phyloP scores from a whole-genome alignment of 2,329 filamentous ascomycete genomes.

The Colletotrichum truncatum region DNA sequence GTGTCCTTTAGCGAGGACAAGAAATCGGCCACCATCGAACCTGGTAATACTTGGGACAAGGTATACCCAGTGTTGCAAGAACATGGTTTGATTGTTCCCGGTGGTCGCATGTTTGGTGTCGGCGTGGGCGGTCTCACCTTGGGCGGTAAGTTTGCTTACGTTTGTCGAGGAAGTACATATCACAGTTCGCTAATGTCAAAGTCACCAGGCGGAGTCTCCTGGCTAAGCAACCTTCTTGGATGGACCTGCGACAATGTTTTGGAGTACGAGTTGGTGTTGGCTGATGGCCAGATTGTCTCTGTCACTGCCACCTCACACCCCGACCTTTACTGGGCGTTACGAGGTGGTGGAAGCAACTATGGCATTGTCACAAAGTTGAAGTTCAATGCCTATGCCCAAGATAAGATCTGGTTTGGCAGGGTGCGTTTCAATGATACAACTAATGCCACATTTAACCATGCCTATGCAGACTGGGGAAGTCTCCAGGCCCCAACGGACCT shows the following conservation, averaged over 20 bases:
- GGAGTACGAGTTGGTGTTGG: slow-evolving; percentile 50
- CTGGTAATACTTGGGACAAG: slow-evolving; percentile 48
- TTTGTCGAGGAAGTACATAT: background rate
- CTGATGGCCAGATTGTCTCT: slow-evolving; percentile 46
- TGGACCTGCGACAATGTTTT: slow-evolving; percentile 50
- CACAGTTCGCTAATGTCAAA: too few relatives aligned
- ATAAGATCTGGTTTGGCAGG: background rate
- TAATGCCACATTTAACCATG: background rate
- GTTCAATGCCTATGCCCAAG: slow-evolving; percentile 31
- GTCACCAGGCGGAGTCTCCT: slow-evolving; percentile 49
- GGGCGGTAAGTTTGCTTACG: slow-evolving; percentile 35
- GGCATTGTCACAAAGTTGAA: slow-evolving; percentile 42
- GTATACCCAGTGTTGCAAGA: slow-evolving; percentile 47
- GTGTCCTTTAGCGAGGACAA: slow-evolving; percentile 41
- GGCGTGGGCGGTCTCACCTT: slow-evolving; percentile 51
- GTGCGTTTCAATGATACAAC: background rate
- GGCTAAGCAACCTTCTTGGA: slow-evolving; percentile 49
- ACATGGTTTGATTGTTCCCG: slow-evolving; percentile 44
- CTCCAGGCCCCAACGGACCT: background rate
- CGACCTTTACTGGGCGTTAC: slow-evolving; percentile 54
- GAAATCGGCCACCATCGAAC: slow-evolving; percentile 42
- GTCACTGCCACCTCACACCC: slow-evolving; percentile 42
- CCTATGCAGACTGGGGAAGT: background rate
- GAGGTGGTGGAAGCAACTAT: slow-evolving; percentile 55
- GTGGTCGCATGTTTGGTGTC: slow-evolving; percentile 48